These are phyloP conservation scores for Ganoderma sinense DNA, from an alignment of 1,284 basidiomycete species.

Conservation along the genomic window DNA sequence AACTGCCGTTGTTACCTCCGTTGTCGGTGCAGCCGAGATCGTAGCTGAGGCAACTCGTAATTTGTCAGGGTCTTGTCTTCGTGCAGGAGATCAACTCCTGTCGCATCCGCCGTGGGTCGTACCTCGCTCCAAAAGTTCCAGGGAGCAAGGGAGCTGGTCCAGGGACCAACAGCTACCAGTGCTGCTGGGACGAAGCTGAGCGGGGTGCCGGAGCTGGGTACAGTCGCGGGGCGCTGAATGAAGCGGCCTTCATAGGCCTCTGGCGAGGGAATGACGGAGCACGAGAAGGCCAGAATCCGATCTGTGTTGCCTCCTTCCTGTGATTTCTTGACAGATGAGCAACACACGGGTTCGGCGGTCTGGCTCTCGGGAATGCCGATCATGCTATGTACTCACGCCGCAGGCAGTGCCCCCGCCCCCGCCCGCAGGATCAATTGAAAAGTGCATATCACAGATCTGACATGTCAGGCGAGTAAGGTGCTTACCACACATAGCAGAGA, in stretches of 20 bases:
- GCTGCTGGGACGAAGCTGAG: slow-evolving; percentile 23
- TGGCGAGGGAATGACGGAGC: slow-evolving; percentile 9
- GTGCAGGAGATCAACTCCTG: slow-evolving; percentile 32
- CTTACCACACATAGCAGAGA: not conserved
- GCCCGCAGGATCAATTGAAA: slow-evolving; percentile 2
- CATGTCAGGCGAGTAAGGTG: not conserved
- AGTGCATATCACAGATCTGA: slow-evolving; percentile 20
- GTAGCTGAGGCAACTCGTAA: slow-evolving; percentile 23
- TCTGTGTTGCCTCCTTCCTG: slow-evolving; percentile 4
- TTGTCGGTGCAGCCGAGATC: slow-evolving; percentile 6
- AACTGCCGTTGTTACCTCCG: slow-evolving; percentile 2
- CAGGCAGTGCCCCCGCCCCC: slow-evolving; percentile 8
- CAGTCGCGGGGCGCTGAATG: not conserved
- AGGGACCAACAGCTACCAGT: slow-evolving; percentile 27
- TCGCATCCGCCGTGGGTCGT: slow-evolving; percentile 7
- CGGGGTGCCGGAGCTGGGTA: slow-evolving; percentile 6
- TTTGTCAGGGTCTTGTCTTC: slow-evolving; percentile 5
- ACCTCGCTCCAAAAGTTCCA: slow-evolving; percentile 1
- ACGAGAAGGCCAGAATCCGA: slow-evolving; percentile 20
- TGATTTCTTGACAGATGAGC: not conserved
- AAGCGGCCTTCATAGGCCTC: slow-evolving; percentile 20
- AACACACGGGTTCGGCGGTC: slow-evolving; percentile 12
- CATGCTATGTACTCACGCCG: slow-evolving; percentile 8
- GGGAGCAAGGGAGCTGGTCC: slow-evolving; percentile 10
- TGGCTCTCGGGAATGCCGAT: slow-evolving; percentile 8